A percentile compares a stretch with the other conserved stretches of the same genome.
Evolutionary conservation across 345 rosid genomes (phyloP).

Genomic region (Syzygium oleosum): DNA sequence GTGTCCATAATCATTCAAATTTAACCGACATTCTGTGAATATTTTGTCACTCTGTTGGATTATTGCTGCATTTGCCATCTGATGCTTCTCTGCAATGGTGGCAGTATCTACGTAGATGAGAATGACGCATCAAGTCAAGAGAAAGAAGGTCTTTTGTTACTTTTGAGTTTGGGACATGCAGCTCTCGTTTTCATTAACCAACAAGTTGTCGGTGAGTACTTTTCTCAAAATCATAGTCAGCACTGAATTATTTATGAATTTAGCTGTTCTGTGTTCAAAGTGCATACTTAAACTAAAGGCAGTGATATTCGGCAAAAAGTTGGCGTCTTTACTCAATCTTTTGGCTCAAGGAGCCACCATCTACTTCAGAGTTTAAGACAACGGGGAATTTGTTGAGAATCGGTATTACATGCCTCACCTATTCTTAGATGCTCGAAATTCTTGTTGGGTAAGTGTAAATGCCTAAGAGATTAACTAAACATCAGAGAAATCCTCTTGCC

Average conservation of each 20-base stretch:
- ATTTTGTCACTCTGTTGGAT: not conserved
- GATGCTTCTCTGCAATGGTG: slow-evolving; percentile 6
- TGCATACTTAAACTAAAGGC: not conserved
- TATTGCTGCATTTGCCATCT: not conserved
- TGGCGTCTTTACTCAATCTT: not conserved
- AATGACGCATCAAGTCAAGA: slow-evolving; percentile 3
- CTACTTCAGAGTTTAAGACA: not conserved
- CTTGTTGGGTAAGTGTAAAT: not conserved
- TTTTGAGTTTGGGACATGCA: slow-evolving; percentile 55
- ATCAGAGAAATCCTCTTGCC: not conserved
- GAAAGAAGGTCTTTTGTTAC: slow-evolving; percentile 12
- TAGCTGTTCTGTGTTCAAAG: not conserved
- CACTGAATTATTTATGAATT: not conserved
- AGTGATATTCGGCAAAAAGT: not conserved
- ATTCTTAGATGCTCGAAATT: not conserved
- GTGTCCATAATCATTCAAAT: not conserved
- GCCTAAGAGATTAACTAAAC: not conserved
- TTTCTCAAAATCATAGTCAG: not conserved
- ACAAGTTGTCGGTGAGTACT: slow-evolving; percentile 20
- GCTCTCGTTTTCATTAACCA: slow-evolving; percentile 53
- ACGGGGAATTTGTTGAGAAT: not conserved
- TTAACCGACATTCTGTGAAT: not conserved
- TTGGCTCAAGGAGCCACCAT: not conserved
- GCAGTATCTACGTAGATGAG: slow-evolving; percentile 29
- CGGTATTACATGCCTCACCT: not conserved